phyloP scores from a whole-genome alignment of 1,284 basidiomycete genomes.

The Mycena sp. region DNA sequence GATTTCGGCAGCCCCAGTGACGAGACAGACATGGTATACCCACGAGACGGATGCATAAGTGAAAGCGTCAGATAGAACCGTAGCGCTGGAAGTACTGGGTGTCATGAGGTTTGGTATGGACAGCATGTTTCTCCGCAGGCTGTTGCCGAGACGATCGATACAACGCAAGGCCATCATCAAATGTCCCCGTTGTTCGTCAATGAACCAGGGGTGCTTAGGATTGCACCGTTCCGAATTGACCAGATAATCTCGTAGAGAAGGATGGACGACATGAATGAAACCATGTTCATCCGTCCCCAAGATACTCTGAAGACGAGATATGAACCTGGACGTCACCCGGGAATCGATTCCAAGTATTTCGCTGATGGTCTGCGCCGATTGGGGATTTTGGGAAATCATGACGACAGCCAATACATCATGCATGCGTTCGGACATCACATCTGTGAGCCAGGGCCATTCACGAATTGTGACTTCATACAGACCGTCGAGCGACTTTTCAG shows the following conservation, averaged over 20 bases:
- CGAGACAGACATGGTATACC: neutral
- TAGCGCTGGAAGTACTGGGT: neutral
- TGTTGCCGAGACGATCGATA: neutral
- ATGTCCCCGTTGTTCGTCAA: neutral
- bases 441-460: neutral
- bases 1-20: neutral
- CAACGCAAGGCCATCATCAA: neutral
- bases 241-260: slow-evolving; percentile 13
- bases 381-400: slow-evolving; percentile 5
- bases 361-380: neutral
- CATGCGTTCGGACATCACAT: neutral
- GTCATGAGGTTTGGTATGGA: neutral
- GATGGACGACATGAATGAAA: neutral
- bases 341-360: neutral
- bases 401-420: slow-evolving; percentile 3
- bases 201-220: neutral
- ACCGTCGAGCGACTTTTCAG: slow-evolving; percentile 1
- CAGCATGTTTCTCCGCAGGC: neutral
- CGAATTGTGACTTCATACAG: slow-evolving; percentile 2
- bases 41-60: slow-evolving; percentile 2
- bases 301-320: slow-evolving; percentile 2
- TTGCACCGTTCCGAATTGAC: neutral
- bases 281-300: neutral
- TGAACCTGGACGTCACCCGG: neutral
- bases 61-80: neutral